Conservation (phyloP, 2,329 filamentous ascomycete species). For the Amylocarpus encephaloides region DNA sequence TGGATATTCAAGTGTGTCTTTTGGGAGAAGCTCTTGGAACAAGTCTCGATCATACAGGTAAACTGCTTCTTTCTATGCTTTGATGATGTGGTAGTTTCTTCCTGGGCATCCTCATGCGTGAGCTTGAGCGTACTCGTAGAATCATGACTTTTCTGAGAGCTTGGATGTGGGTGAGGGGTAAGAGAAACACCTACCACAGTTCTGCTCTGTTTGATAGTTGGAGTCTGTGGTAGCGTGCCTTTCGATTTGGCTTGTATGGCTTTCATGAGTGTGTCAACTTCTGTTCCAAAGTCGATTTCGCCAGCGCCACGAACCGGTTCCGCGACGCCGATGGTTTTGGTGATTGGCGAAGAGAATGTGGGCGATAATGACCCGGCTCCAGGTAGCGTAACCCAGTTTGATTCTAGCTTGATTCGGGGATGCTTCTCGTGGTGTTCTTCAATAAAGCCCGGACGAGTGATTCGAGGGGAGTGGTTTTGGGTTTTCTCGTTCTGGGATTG, state of each 20-base stretch:
- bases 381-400: slow-evolving; percentile 18
- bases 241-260: slow-evolving; percentile 67
- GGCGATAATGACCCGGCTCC: slow-evolving; percentile 19
- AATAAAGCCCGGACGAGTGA: slow-evolving; percentile 29
- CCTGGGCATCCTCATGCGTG: slow-evolving; percentile 19
- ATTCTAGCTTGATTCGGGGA: slow-evolving; percentile 32
- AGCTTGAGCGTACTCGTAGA: slow-evolving; percentile 18
- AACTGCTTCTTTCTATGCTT: slow-evolving; percentile 51
- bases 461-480: slow-evolving; percentile 30
- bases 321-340: slow-evolving; percentile 10
- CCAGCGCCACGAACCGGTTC: slow-evolving; percentile 5
- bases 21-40: slow-evolving; percentile 78
- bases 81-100: slow-evolving; percentile 9
- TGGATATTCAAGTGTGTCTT: slow-evolving; percentile 94
- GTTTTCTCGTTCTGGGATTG: slow-evolving; percentile 15
- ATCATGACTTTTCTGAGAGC: slow-evolving; percentile 6
- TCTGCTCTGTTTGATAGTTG: slow-evolving; percentile 18
- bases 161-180: slow-evolving; percentile 26
- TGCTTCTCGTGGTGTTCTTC: slow-evolving; percentile 30
- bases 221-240: slow-evolving; percentile 29
- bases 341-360: slow-evolving; percentile 10
- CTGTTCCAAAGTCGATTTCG: slow-evolving; percentile 66
- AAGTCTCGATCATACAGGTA: slow-evolving; percentile 65
- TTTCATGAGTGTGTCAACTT: slow-evolving; percentile 84
- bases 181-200: slow-evolving; percentile 21